Evolutionary conservation across 441 rosid species (phyloP), one percentile per base, ranked within the genome.

Genomic region (Pelargonium myrrhifolium): DNA sequence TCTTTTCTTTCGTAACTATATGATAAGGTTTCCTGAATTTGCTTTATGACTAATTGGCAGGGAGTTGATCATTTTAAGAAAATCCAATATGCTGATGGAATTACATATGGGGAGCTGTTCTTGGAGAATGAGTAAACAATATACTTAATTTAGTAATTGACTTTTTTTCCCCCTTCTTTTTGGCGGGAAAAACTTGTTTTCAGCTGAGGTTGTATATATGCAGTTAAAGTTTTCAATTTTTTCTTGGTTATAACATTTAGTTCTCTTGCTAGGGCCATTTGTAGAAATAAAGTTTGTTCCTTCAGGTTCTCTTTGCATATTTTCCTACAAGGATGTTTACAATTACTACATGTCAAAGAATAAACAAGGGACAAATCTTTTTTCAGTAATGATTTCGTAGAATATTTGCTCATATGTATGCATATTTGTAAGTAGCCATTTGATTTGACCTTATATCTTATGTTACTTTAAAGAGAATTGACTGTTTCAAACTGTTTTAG

Each of bases 41-140:
- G 64, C 67, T 72, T 73, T 37, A 26, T 59, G 22, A 69, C 21
- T 59, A 9, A 62, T 69, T 75, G 71, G 45, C 83, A 91, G 97
- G 94, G 92, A 76, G 99, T 94, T 77, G 97, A 94, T 75, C 97
- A 91, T 86, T 94, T 94, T 76, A 94, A 91, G 77, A 94, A 91
- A 74, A 94, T 93, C 64, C 82, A 79, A 64, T 94, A 94, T 78
- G 92, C 97, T 71, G 85, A 86, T 78, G 99, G 99, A 65, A 91
- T 94, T 77, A 89, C 96, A 74, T 89, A 94, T 69, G 99, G 96
- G 71, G 99, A 93, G 79, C 84, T 93, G 65, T 93, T 93, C 79
- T 76, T 87, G 83, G 97, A 93, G 82, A 93, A 89, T 75, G 99
- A 93, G 99, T 93, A 90, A 75, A 69, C 70, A 35, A 76, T 62